Base-by-base conservation (phyloP, 192 early-diverging fungal genomes). In the Podila epigama region DNA sequence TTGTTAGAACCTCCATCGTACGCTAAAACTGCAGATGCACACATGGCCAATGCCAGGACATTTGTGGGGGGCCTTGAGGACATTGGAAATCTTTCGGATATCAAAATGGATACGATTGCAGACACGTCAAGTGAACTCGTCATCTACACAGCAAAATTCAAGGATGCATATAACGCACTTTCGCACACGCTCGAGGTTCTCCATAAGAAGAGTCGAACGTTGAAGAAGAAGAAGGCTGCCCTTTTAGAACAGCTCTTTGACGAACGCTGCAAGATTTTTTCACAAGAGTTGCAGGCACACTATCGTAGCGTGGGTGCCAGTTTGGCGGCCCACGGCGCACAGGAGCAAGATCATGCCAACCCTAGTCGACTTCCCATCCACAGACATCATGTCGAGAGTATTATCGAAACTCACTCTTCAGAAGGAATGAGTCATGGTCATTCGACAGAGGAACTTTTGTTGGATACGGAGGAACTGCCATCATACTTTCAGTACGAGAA, bases 401-500 rank as follows among this genome's bases (percentile, higher is more conserved):
- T 48, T 13, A 20, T 68, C 16, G 60, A 63, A 5, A 18, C 63
- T 0, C 68, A 63, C 16, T 77, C 66, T 1, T 58, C 72, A 1
- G 73, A 64, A 36, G 51, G 48, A 4, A 58, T 55, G 18, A 41
- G 39, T 2, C 27, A 52, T 25, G 71, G 64, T 40, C 60, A 42
- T 13, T 37, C 40, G 32, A 64, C 66, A 40, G 66, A 77, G 55
- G 73, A 77, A 33, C 16, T 68, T 20, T 27, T 77, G 10, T 29
- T 68, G 39, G 65, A 59, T 10, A n/a, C 40, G 5, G 73, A 77
- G 27, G 73, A 77, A 16, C 50, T 64, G 11, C 73, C 73, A 12
- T 77, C 73, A 6, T 77, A 77, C 36, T 77, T 77, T 40, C 73
- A 77, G 22, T 56, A 77, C 56, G 64, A 75, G n/a, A 53, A 58